Evolutionary conservation across 2,329 filamentous ascomycete species (phyloP).

Genomic region (Rutstroemia sp.): DNA sequence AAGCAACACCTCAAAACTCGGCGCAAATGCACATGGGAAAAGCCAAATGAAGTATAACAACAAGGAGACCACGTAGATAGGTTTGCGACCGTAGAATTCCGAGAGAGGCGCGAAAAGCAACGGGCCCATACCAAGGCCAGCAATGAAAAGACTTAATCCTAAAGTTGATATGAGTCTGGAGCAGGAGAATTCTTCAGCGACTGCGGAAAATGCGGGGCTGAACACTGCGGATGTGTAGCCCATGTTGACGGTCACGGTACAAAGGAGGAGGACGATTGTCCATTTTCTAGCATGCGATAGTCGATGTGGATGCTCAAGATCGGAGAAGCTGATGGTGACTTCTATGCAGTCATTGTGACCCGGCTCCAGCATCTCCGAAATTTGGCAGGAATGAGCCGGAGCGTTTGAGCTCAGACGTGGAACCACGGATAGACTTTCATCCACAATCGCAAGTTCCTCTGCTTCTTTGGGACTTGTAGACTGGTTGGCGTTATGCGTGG

Average conservation of each 20-base stretch:
- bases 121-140: constrained; percentile 51
- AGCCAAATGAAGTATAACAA: constrained; percentile 60
- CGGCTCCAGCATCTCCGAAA: no score
- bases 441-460: no score
- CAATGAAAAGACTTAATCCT: constrained; percentile 50
- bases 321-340: background rate
- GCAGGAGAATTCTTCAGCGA: constrained; percentile 8
- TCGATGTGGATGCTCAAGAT: background rate
- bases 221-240: background rate
- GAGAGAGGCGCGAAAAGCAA: constrained; percentile 58
- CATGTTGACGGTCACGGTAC: background rate
- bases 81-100: constrained; percentile 55
- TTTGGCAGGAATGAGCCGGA: no score
- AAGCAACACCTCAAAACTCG: constrained; percentile 54
- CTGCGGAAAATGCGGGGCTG: background rate
- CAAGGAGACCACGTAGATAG: constrained; percentile 56
- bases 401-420: no score
- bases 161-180: constrained; percentile 40
- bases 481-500: no score
- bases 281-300: background rate
- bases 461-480: no score
- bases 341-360: background rate
- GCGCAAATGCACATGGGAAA: constrained; percentile 54
- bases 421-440: no score
- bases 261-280: background rate